These are phyloP conservation scores for Starmerella powellii DNA, from an alignment of 805 yeast species.

Conservation along the genomic window DNA sequence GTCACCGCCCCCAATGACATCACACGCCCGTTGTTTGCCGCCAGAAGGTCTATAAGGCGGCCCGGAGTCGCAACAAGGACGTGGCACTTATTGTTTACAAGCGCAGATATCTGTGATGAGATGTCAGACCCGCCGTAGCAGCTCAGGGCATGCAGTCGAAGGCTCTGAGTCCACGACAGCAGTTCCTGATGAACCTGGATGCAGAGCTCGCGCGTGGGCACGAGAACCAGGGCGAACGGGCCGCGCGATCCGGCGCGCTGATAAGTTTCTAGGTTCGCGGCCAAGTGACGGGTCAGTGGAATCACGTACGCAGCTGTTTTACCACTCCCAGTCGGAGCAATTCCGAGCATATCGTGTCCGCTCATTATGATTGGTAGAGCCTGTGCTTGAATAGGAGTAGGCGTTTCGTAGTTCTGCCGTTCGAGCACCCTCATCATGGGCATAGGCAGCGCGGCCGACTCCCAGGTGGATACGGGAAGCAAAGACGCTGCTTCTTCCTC, in stretches of 20 bases:
- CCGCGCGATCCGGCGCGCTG: constrained; percentile 31
- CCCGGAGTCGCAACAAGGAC: constrained; percentile 93
- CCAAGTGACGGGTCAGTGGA: constrained; percentile 74
- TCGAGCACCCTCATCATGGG: constrained; percentile 42
- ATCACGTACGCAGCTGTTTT: constrained; percentile 80
- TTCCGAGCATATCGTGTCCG: constrained; percentile 82
- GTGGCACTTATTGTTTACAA: constrained; percentile 60
- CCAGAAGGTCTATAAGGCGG: constrained; percentile 72
- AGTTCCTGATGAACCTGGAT: constrained; percentile 67
- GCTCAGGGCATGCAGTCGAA: constrained; percentile 49
- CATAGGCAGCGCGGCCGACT: constrained; percentile 66
- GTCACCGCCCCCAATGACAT: constrained; percentile 57
- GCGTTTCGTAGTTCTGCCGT: constrained; percentile 42
- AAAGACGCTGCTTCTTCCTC: constrained; percentile 38
- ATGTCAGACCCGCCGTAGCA: constrained; percentile 83
- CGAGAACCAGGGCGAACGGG: constrained; percentile 65
- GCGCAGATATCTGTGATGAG: constrained; percentile 64
- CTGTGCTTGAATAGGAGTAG: constrained; percentile 85
- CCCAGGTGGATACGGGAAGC: constrained; percentile 63
- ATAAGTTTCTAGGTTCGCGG: constrained; percentile 48
- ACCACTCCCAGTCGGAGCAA: constrained; percentile 95
- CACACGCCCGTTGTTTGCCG: constrained; percentile 71
- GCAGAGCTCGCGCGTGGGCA: constrained; percentile 91
- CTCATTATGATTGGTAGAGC: constrained; percentile 83
- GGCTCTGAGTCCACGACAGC: constrained; percentile 40